These are phyloP conservation scores for Cryptococcus jaspeensis DNA, from an alignment of 1,284 basidiomycete species.

Conservation along the genomic window DNA sequence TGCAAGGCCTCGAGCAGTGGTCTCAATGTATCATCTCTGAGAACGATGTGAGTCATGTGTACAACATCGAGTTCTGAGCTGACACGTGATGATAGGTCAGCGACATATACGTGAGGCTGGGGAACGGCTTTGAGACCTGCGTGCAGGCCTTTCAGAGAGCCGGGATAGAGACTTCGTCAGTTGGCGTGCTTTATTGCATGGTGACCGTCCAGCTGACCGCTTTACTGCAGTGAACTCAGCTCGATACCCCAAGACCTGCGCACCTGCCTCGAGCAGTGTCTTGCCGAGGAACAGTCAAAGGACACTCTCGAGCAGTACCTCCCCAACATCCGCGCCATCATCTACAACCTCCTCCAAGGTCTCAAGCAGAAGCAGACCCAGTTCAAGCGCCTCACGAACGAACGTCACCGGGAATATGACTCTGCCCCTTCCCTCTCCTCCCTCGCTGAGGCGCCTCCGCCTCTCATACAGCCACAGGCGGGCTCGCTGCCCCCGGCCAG, in stretches of 20 bases:
- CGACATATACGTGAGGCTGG: conserved; percentile 92
- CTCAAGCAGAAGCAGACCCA: conserved; percentile 86
- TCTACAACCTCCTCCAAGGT: conserved; percentile 87
- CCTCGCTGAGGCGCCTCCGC: background rate
- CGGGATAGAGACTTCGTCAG: conserved; percentile 62
- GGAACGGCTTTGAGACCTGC: conserved; percentile 95
- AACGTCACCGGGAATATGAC: conserved; percentile 20
- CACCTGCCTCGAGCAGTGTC: conserved; percentile 79
- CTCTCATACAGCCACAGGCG: too few relatives aligned
- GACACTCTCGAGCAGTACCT: conserved; percentile 86
- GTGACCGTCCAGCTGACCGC: background rate
- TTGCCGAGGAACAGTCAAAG: conserved; percentile 83
- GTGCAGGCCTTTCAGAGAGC: conserved; percentile 82
- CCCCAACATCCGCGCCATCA: conserved; percentile 87
- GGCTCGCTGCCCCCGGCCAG: background rate
- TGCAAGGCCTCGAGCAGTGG: conserved; percentile 90
- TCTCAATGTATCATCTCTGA: conserved; percentile 74
- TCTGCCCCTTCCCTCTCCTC: background rate
- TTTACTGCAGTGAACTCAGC: conserved; percentile 70
- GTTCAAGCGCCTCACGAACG: conserved; percentile 53
- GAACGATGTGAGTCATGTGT: conserved; percentile 46
- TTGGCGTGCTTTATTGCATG: background rate
- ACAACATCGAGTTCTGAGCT: background rate
- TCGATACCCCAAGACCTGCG: conserved; percentile 87
- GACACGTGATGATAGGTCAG: conserved; percentile 62